Conservation (phyloP, 176 grass and related monocot species). For the Cenchrus fungigraminus region DNA sequence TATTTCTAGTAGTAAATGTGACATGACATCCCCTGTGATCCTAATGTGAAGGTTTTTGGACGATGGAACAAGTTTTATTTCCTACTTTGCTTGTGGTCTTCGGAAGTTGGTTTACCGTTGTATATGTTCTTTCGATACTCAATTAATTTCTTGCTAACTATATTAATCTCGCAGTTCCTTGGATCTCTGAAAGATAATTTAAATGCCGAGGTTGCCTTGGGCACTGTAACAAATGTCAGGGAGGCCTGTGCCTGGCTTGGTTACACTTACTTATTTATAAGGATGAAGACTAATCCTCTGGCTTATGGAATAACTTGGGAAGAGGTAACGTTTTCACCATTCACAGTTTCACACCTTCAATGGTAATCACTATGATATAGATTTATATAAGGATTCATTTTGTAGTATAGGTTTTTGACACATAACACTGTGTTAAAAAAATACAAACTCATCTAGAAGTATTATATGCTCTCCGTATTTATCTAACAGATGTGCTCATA, state of each 20-base stretch:
- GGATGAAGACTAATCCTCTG: conserved; percentile 98
- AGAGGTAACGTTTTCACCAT: conserved; percentile 56
- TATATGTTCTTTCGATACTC: conserved; percentile 2
- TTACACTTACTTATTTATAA: conserved; percentile 98
- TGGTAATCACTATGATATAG: conserved; percentile 13
- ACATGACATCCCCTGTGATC: not conserved
- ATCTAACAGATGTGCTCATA: not conserved
- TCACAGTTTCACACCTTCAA: conserved; percentile 6
- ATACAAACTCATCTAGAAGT: not conserved
- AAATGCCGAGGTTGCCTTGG: conserved; percentile 97
- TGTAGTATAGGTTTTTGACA: conserved; percentile 21
- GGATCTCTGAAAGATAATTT: conserved; percentile 96
- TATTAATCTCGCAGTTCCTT: conserved; percentile 65
- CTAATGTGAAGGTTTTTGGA: conserved; percentile 13
- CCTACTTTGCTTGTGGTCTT: conserved; percentile 10
- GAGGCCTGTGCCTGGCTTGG: conserved; percentile 99
- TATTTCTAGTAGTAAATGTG: no score
- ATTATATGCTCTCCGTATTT: not conserved
- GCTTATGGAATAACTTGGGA: conserved; percentile 97
- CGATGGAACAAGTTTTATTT: conserved; percentile 17
- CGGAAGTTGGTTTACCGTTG: conserved; percentile 32
- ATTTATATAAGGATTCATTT: conserved; percentile 31
- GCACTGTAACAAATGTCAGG: conserved; percentile 96
- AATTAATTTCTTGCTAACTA: conserved; percentile 10
- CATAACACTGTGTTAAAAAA: not conserved